Evolutionary conservation across 176 grass and related monocot genomes (phyloP).

Genomic region (Puccinellia tenuiflora): DNA sequence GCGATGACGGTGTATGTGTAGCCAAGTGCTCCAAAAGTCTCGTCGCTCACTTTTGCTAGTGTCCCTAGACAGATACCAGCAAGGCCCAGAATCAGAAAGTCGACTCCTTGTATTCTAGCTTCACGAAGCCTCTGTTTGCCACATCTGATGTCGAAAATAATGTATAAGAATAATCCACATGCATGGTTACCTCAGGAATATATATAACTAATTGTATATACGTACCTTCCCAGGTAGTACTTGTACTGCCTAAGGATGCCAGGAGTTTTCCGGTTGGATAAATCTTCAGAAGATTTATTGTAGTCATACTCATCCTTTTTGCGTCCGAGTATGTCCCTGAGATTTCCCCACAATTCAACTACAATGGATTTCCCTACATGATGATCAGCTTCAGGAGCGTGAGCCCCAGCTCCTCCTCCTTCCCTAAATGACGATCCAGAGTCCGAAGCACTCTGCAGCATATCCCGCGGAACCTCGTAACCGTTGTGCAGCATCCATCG

Average conservation of each 20-base stretch:
- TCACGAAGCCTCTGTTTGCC: slow-evolving; percentile 81
- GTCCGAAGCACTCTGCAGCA: slow-evolving; percentile 55
- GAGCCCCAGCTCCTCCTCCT: not conserved
- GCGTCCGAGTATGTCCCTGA: slow-evolving; percentile 64
- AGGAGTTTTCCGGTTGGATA: slow-evolving; percentile 69
- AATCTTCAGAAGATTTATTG: slow-evolving; percentile 55
- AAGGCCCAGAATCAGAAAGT: slow-evolving; percentile 71
- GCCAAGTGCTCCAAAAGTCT: slow-evolving; percentile 75
- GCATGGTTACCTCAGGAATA: no score
- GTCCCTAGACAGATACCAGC: slow-evolving; percentile 81
- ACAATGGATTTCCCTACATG: slow-evolving; percentile 25
- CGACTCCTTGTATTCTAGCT: slow-evolving; percentile 82
- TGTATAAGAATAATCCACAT: no score
- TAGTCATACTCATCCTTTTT: slow-evolving; percentile 76
- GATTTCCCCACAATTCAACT: slow-evolving; percentile 69
- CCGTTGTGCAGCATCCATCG: slow-evolving; percentile 89
- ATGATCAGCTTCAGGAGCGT: slow-evolving; percentile 4
- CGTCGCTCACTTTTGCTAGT: slow-evolving; percentile 84
- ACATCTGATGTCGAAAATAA: no score
- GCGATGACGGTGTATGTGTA: slow-evolving; percentile 89
- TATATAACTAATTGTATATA: no score
- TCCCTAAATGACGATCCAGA: slow-evolving; percentile 41
- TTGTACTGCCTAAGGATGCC: slow-evolving; percentile 65
- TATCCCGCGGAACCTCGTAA: slow-evolving; percentile 69
- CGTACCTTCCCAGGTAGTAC: slow-evolving; percentile 76